Evolutionary conservation across 2,329 filamentous ascomycete genomes (phyloP).

Genomic region (Bipolaris gigantea): DNA sequence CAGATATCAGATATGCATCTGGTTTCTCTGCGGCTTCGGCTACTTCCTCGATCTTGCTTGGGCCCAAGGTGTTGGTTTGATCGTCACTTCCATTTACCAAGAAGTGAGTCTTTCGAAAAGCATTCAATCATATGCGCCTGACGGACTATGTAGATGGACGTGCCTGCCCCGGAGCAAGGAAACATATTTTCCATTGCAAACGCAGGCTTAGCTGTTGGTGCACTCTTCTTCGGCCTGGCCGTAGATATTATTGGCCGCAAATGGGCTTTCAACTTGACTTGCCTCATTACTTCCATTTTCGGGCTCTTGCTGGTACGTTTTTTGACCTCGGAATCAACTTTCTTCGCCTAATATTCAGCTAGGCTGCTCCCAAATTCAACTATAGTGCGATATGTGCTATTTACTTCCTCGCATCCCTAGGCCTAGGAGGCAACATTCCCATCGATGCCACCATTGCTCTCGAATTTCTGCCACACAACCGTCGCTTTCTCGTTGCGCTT

Average conservation of each 20-base stretch:
- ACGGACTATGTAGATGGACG: conserved; percentile 8
- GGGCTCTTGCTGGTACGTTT: conserved; percentile 25
- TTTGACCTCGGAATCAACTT: background rate
- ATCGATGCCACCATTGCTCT: conserved; percentile 34
- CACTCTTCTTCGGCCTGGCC: conserved; percentile 30
- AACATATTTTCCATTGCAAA: conserved; percentile 33
- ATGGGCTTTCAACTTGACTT: conserved; percentile 33
- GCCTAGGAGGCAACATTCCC: conserved; percentile 34
- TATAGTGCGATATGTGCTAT: conserved; percentile 35
- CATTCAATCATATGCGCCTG: background rate
- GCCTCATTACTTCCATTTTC: conserved; percentile 33
- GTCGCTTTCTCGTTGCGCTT: conserved; percentile 33
- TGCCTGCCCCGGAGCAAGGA: conserved; percentile 26
- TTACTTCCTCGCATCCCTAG: conserved; percentile 32
- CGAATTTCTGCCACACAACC: conserved; percentile 33
- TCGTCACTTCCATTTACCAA: conserved; percentile 33
- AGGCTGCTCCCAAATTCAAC: conserved; percentile 37
- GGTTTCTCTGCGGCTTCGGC: conserved; percentile 38
- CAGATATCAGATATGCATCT: conserved; percentile 36
- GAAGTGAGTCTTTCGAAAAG: conserved; percentile 20
- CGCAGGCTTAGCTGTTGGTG: conserved; percentile 33
- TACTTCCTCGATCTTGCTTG: conserved; percentile 39
- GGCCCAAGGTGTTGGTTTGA: conserved; percentile 34
- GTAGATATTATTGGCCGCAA: conserved; percentile 37
- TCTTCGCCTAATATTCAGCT: background rate